Evolutionary conservation across 2,329 filamentous ascomycete genomes (phyloP).

Genomic region (Plectosphaerella cucumerina): DNA sequence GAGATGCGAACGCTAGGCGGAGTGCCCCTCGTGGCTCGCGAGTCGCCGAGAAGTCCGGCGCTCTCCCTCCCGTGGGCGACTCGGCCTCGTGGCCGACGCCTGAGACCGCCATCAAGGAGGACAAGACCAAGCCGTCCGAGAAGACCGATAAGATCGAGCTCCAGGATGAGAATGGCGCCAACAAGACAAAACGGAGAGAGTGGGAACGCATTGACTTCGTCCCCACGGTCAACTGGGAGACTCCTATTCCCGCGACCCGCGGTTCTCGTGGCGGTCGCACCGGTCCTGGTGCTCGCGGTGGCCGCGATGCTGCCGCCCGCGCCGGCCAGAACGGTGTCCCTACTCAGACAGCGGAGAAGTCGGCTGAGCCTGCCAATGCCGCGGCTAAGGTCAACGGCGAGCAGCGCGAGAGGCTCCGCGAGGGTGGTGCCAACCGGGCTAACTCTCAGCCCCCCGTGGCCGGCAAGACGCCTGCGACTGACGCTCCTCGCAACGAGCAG

Average conservation of each 20-base stretch:
- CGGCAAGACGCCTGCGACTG: constrained; percentile 41
- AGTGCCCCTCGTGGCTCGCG: constrained; percentile 40
- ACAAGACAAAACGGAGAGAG: constrained; percentile 62
- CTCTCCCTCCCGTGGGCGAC: constrained; percentile 67
- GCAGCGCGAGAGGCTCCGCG: constrained; percentile 29
- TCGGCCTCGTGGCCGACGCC: constrained; percentile 86
- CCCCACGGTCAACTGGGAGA: constrained; percentile 82
- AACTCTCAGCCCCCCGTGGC: constrained; percentile 27
- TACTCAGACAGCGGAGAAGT: constrained; percentile 32
- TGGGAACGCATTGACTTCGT: constrained; percentile 84
- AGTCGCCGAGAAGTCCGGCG: constrained; percentile 36
- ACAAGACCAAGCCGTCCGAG: constrained; percentile 63
- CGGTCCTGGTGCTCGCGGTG: constrained; percentile 44
- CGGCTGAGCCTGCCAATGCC: constrained; percentile 18
- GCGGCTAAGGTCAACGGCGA: constrained; percentile 26
- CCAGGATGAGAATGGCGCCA: constrained; percentile 46
- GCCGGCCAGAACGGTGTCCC: constrained; percentile 18
- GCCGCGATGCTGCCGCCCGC: constrained; percentile 28
- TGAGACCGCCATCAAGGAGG: constrained; percentile 66
- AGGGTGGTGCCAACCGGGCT: constrained; percentile 29
- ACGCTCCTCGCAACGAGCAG: constrained; percentile 37
- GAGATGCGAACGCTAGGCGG: constrained; percentile 35
- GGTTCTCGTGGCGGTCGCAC: constrained; percentile 43
- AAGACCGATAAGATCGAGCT: constrained; percentile 53
- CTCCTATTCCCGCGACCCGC: constrained; percentile 61